Percentiles rank a stretch among this genome's conserved stretches.
These are phyloP conservation scores for Sistotremastrum niveocremeum DNA, from an alignment of 768 basidiomycete species.

Conservation along the genomic window DNA sequence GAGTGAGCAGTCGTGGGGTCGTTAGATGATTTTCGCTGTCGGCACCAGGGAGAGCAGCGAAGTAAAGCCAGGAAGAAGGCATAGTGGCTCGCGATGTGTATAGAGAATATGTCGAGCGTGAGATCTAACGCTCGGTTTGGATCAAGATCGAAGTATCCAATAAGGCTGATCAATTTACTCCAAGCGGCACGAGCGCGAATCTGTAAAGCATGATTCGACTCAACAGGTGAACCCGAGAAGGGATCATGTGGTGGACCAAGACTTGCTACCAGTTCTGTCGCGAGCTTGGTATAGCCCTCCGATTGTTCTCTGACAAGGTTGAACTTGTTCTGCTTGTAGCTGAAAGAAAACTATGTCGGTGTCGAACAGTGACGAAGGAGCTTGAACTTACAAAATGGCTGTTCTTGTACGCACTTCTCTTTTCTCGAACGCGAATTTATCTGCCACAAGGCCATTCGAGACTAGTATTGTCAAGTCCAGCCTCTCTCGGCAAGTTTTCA, in stretches of 20 bases:
- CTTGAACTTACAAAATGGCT: slow-evolving; percentile 55
- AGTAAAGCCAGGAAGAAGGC: slow-evolving; percentile 81
- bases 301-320: slow-evolving; percentile 95
- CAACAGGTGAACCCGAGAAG: slow-evolving; percentile 49
- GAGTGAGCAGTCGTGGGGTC: too few relatives aligned
- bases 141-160: slow-evolving; percentile 94
- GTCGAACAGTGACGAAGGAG: background rate
- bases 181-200: slow-evolving; percentile 57
- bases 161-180: slow-evolving; percentile 77
- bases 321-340: slow-evolving; percentile 97
- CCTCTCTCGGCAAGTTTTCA: slow-evolving; percentile 56
- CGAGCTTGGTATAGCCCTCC: slow-evolving; percentile 91
- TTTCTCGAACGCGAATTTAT: slow-evolving; percentile 53
- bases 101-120: slow-evolving; percentile 81
- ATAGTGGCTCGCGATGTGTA: slow-evolving; percentile 70
- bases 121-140: slow-evolving; percentile 90
- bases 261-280: slow-evolving; percentile 66
- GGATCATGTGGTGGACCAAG: slow-evolving; percentile 65
- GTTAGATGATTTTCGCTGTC: background rate
- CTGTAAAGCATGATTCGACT: slow-evolving; percentile 41
- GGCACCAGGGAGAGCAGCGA: slow-evolving; percentile 74
- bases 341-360: slow-evolving; percentile 16
- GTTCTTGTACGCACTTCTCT: slow-evolving; percentile 74
- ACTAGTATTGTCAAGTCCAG: slow-evolving; percentile 55
- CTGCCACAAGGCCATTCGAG: slow-evolving; percentile 52